Base-by-base conservation (phyloP, 352 stramenopile genomes). In the Phytopythium delawarense region DNA sequence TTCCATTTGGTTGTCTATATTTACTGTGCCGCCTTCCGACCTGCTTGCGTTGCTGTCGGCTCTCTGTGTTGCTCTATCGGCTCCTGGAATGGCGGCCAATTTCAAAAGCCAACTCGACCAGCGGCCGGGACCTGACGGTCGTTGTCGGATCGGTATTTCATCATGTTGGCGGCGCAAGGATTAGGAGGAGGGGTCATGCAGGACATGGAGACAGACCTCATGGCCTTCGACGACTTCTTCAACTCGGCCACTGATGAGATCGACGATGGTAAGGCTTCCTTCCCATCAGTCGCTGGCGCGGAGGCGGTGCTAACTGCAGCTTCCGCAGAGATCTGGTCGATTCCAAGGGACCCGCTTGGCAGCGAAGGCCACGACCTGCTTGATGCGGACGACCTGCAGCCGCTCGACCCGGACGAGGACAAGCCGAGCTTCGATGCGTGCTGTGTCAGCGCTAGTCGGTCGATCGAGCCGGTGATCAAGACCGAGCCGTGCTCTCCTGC, bases 151-250 rank as follows among this genome's bases (percentile, higher is more conserved):
- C 25, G 4, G 13, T 16, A 28, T 34, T 1, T 42, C 57, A 11
- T n/a, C 9, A 53, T 62, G 44, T 30, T 48, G 34, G 57, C 57
- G 21, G 30, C 57, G 57, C 57, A 44, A 2, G 57, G 46, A 28
- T 25, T 62, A 32, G 21, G n/a, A 30, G 28, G n/a, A 28, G 28
- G 6, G 20, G 59, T 46, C 34, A 75, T 75, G 69, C 69, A 73
- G 40, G 69, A 80, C 56, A 66, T 71, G 58, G 70, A 77, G 57
- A 65, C 57, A 12, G 72, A 76, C 16, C 44, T 80, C 52, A 50
- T 75, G 44, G 74, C 70, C 54, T 75, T 80, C 20, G 64, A 80
- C 58, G 42, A 63, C 13, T 75, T 80, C 56, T 77, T 77, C 58
- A 18, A 53, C 40, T 45, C 64, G 2, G 66, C 68, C 62, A 71